phyloP scores from a whole-genome alignment of 2,329 filamentous ascomycete genomes.

The Aurifilum marmelostoma region DNA sequence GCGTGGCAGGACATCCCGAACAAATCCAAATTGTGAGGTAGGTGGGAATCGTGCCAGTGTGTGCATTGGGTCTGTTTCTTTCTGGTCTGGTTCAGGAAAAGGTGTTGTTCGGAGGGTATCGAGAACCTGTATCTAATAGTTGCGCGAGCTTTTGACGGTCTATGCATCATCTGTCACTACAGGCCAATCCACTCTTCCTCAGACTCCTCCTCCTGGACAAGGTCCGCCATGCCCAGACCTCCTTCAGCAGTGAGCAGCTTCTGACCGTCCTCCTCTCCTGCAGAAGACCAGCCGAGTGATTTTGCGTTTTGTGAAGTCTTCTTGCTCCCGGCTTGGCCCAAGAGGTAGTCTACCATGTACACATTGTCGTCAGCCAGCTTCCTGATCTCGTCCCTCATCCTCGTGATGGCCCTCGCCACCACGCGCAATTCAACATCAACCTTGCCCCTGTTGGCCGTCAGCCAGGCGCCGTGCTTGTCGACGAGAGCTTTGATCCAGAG shows the following conservation, averaged over 20 bases:
- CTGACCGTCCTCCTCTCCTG: slow-evolving; percentile 32
- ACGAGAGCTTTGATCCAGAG: slow-evolving; percentile 87
- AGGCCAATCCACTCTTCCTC: slow-evolving; percentile 54
- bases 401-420: slow-evolving; percentile 77
- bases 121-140: slow-evolving; percentile 14
- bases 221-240: slow-evolving; percentile 33
- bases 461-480: slow-evolving; percentile 80
- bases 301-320: slow-evolving; percentile 35
- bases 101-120: slow-evolving; percentile 14
- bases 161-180: slow-evolving; percentile 41
- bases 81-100: neutral
- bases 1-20: slow-evolving; percentile 12
- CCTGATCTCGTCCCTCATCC: slow-evolving; percentile 81
- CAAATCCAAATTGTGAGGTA: slow-evolving; percentile 9
- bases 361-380: slow-evolving; percentile 84
- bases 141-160: slow-evolving; percentile 15
- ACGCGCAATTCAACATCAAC: slow-evolving; percentile 84
- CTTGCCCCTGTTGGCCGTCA: slow-evolving; percentile 78
- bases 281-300: slow-evolving; percentile 23
- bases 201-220: slow-evolving; percentile 39
- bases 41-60: neutral
- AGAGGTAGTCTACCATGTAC: slow-evolving; percentile 85
- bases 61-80: neutral
- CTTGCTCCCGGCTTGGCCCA: slow-evolving; percentile 50
- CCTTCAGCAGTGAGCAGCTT: slow-evolving; percentile 38